These are phyloP conservation scores for Chlorociboria aeruginascens DNA, from an alignment of 495 filamentous ascomycete genomes.

Conservation along the genomic window DNA sequence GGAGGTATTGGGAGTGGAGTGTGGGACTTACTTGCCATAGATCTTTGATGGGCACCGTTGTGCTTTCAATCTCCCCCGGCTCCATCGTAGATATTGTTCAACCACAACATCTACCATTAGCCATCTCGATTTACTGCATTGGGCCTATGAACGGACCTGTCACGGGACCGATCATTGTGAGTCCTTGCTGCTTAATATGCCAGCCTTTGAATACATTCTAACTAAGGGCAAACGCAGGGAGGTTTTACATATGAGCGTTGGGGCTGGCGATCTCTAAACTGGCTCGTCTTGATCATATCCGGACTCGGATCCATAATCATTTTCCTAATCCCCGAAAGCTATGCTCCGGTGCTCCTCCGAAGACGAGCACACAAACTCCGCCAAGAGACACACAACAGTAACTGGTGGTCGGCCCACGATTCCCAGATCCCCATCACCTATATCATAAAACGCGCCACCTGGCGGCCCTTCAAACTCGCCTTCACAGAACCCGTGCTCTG, in stretches of 20 bases:
- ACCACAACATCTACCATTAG: conserved; percentile 56
- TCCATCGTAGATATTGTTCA: conserved; percentile 69
- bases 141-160: conserved; percentile 69
- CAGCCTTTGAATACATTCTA: too few relatives aligned
- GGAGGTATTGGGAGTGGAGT: too few relatives aligned
- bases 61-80: conserved; percentile 73
- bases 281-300: conserved; percentile 62
- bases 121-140: conserved; percentile 66
- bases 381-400: conserved; percentile 60
- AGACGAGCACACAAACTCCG: conserved; percentile 53
- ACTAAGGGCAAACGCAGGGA: not conserved
- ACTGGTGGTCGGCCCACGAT: conserved; percentile 47
- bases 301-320: conserved; percentile 43
- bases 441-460: conserved; percentile 9
- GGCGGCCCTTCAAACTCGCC: conserved; percentile 57
- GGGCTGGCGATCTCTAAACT: conserved; percentile 83
- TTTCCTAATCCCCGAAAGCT: conserved; percentile 57
- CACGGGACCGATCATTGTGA: conserved; percentile 20
- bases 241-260: conserved; percentile 32
- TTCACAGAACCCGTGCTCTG: conserved; percentile 77
- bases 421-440: conserved; percentile 2
- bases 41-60: conserved; percentile 63
- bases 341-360: conserved; percentile 63
- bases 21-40: conserved; percentile 22
- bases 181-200: too few relatives aligned